Evolutionary conservation across 495 filamentous ascomycete species (phyloP), one percentile per base, ranked within the genome.

Genomic region (Cladorrhinum samala): DNA sequence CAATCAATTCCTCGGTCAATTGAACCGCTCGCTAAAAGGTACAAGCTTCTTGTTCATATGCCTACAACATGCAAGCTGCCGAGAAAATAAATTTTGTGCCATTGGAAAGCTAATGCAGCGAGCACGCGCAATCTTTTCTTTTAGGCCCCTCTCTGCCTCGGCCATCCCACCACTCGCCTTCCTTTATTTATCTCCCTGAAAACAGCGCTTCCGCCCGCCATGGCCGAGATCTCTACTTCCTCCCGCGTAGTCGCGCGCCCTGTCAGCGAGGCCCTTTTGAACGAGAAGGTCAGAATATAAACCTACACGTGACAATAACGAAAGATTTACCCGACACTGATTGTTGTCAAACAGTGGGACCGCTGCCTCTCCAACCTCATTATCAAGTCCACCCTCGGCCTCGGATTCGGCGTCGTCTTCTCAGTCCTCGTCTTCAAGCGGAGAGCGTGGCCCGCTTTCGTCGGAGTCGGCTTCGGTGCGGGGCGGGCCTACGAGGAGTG

Each of bases 351-450:
- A 54, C 62, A 99, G 94, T 99, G 93, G 93, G 93, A 99, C 71
- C 89, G 86, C 71, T 95, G 91, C 70, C 84, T 97, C 69, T 96
- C 93, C 59, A 95, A 92, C 63, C 81, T 95, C 73, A 80, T 97
- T 64, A 91, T 97, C 75, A 91, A 93, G 69, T 96, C 91, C 51
- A 83, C 87, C 45, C 82, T 99, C 68, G 93, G 93, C 60, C 83
- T 96, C 60, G 88, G 85, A 51, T 96, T 97, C 74, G 93, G 93
- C 72, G 86, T 97, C 69, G 86, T 97, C 70, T 97, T 99, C 78
- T 96, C 91, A 43, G 91, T 99, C 25, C 84, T 99, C 44, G 73
- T 99, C 21, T 99, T 99, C 82, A 95, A 94, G 79, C 84, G 93
- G 67, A 83, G 93, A 70, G 89, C 92, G 59, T 99, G 93, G 88